Evolutionary conservation across 2,329 filamentous ascomycete species (phyloP).

Genomic region (Verticillium tricorpus): DNA sequence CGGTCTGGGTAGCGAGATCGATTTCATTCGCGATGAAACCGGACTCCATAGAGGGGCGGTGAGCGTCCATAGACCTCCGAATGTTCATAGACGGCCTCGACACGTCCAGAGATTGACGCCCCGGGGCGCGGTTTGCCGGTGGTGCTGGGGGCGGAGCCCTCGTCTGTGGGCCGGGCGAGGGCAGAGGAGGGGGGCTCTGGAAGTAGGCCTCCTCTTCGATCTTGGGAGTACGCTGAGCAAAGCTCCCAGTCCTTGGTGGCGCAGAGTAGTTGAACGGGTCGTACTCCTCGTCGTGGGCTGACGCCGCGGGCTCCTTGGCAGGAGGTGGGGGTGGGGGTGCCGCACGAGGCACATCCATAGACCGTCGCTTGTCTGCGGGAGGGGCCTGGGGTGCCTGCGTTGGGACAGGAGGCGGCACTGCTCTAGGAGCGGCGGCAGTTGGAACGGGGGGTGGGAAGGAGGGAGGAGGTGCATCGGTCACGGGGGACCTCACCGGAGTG

Average conservation of each 20-base stretch:
- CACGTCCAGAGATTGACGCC: constrained; percentile 62
- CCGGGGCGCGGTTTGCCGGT: constrained; percentile 19
- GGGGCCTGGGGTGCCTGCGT: constrained; percentile 51
- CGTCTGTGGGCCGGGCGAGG: constrained; percentile 26
- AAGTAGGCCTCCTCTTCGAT: constrained; percentile 44
- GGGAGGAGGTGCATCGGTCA: constrained; percentile 39
- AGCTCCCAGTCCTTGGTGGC: constrained; percentile 25
- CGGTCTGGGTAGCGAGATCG: constrained; percentile 67
- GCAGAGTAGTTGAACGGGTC: constrained; percentile 59
- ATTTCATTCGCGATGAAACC: constrained; percentile 86
- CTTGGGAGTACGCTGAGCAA: constrained; percentile 26
- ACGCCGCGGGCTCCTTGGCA: constrained; percentile 33
- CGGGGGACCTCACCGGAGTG: constrained; percentile 54
- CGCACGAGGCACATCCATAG: constrained; percentile 65
- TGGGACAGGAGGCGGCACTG: constrained; percentile 47
- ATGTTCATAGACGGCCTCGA: constrained; percentile 41
- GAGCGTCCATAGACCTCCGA: constrained; percentile 67
- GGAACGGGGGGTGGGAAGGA: constrained; percentile 53
- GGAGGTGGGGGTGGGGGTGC: constrained; percentile 63
- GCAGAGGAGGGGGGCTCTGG: constrained; percentile 38
- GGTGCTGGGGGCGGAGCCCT: constrained; percentile 9
- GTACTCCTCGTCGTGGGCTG: constrained; percentile 60
- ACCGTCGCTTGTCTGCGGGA: constrained; percentile 51
- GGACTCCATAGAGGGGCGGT: constrained; percentile 69
- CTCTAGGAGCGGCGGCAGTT: constrained; percentile 48